Conservation (phyloP, 2,329 filamentous ascomycete genomes). For the Keithomyces neogunnii region DNA sequence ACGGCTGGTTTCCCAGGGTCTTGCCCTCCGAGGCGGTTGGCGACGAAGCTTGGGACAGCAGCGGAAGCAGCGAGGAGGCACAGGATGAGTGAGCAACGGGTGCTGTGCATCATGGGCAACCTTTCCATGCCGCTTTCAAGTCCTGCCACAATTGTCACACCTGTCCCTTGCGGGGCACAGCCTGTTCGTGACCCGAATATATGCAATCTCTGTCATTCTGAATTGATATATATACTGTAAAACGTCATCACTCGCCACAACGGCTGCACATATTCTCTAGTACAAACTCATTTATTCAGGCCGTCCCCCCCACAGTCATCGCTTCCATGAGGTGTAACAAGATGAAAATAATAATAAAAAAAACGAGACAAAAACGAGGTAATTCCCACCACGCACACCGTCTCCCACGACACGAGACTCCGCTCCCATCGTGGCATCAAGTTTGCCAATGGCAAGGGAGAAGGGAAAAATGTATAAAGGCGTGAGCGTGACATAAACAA, state of each 20-base stretch:
- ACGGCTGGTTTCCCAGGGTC: conserved; percentile 46
- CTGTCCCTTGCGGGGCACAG: neutral
- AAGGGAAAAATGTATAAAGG: neutral
- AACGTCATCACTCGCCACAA: neutral
- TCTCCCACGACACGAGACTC: neutral
- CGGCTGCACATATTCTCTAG: neutral
- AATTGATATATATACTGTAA: neutral
- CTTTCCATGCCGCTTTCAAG: too few species aligned
- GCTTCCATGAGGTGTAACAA: neutral
- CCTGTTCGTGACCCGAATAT: neutral
- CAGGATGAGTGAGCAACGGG: neutral
- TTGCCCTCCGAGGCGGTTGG: conserved; percentile 35
- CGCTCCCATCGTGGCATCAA: neutral
- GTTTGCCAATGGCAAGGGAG: neutral
- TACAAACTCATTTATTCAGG: neutral
- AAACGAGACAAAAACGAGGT: neutral
- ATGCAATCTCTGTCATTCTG: neutral
- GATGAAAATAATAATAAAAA: neutral
- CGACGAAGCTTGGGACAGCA: neutral
- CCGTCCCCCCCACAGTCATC: neutral
- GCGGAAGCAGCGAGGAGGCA: neutral
- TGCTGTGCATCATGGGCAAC: too few species aligned
- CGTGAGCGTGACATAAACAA: neutral
- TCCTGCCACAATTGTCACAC: too few species aligned
- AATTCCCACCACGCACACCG: neutral